phyloP scores from a whole-genome alignment of 805 yeast species.

The Ogataea sp. region DNA sequence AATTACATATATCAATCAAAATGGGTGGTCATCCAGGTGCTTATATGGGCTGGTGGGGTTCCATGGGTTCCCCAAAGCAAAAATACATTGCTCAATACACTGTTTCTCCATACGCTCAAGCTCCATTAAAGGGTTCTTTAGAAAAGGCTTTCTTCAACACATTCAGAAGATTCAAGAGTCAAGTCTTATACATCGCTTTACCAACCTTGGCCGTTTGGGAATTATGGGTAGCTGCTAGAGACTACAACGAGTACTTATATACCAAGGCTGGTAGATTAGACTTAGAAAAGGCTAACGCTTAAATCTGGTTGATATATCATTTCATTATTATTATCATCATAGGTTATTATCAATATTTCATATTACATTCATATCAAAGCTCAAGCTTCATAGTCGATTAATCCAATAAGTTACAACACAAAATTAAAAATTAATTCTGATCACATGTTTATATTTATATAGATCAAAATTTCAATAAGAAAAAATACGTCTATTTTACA shows the following conservation, averaged over 20 bases:
- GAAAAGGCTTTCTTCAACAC: slow-evolving; percentile 86
- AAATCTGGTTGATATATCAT: slow-evolving; percentile 1
- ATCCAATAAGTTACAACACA: background rate
- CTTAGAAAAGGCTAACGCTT: slow-evolving; percentile 54
- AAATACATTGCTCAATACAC: slow-evolving; percentile 82
- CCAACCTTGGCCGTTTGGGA: slow-evolving; percentile 81
- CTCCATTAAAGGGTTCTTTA: slow-evolving; percentile 80
- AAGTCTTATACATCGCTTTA: slow-evolving; percentile 64
- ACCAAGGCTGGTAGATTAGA: slow-evolving; percentile 98
- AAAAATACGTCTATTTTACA: background rate
- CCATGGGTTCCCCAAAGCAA: slow-evolving; percentile 80
- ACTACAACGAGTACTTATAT: slow-evolving; percentile 88
- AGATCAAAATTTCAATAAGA: background rate
- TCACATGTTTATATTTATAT: background rate
- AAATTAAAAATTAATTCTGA: background rate
- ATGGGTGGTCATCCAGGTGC: slow-evolving; percentile 71
- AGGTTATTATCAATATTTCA: too few relatives aligned
- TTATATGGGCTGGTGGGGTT: slow-evolving; percentile 98
- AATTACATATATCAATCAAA: slow-evolving; percentile 8
- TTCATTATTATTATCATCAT: background rate
- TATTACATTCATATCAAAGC: too few relatives aligned
- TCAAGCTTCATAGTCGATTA: too few relatives aligned
- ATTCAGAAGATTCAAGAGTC: slow-evolving; percentile 88
- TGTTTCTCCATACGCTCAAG: slow-evolving; percentile 89
- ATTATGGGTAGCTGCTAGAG: slow-evolving; percentile 81